These are phyloP conservation scores for Mortierella sp. DNA, from an alignment of 371 early-diverging fungal genomes.

Conservation along the genomic window DNA sequence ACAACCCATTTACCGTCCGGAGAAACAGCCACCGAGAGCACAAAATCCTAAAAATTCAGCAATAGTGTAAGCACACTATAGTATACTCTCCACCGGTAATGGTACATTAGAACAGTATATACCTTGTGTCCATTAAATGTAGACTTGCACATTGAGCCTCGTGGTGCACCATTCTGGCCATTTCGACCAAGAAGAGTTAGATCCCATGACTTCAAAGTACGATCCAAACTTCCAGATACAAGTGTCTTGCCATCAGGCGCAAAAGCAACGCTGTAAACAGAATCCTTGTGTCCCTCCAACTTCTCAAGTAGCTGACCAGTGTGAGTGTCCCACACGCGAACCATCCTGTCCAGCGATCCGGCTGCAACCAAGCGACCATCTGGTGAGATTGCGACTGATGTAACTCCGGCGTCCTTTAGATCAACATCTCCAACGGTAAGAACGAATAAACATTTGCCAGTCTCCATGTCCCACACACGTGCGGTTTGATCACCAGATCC, in stretches of 20 bases:
- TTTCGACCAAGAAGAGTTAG: conserved; percentile 64
- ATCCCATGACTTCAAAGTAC: conserved; percentile 97
- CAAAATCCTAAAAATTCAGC: conserved; percentile 84
- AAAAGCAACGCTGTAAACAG: conserved; percentile 97
- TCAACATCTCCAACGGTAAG: conserved; percentile 86
- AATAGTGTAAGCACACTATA: background rate
- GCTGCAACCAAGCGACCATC: conserved; percentile 86
- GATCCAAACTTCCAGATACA: conserved; percentile 96
- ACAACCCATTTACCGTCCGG: conserved; percentile 95
- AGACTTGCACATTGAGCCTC: conserved; percentile 60
- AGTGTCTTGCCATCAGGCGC: conserved; percentile 93
- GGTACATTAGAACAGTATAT: background rate
- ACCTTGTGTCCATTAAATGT: conserved; percentile 76
- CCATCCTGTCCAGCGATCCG: conserved; percentile 93
- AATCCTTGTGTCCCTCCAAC: conserved; percentile 96
- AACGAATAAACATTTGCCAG: conserved; percentile 76
- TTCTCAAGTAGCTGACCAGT: conserved; percentile 87
- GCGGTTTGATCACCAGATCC: conserved; percentile 97
- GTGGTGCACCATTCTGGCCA: conserved; percentile 54
- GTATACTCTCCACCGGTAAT: background rate
- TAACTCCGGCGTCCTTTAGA: conserved; percentile 94
- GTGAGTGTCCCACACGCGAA: conserved; percentile 94
- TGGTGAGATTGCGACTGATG: conserved; percentile 93
- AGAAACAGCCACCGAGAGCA: conserved; percentile 94
- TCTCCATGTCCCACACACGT: conserved; percentile 89